Base-by-base conservation (phyloP, 2,329 filamentous ascomycete species). In the Trichoderma atroviride region DNA sequence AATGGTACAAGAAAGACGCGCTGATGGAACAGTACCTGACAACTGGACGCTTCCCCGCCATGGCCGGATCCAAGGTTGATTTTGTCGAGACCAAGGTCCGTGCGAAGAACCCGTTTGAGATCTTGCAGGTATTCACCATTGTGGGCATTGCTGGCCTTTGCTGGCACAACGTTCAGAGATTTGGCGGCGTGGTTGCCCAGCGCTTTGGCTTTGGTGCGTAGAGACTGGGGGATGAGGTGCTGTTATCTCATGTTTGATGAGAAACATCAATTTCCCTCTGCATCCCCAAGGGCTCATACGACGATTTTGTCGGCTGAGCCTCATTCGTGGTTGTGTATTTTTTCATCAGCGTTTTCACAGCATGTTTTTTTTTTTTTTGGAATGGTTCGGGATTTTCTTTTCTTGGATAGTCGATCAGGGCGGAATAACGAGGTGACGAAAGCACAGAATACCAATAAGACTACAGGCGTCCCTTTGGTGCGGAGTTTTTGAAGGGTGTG, bases 1-100 rank as follows among this genome's bases (percentile, higher is more conserved):
- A 94, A 56, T 99, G 96, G 96, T 88, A 90, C 62, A 94, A 97
- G 78, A 99, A 99, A 79, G 95, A 99, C 75, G 88, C 89, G 35
- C 84, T 97, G 57, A 88, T 99, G 76, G 94, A 97, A 74, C 87
- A 93, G 73, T 98, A 93, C 78, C 83, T 91, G 68, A 84, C 86
- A 19, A 94, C 90, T 2, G 93, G 92, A 3, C 87, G 90, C 24
- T 97, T 98, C 75, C 96, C 96, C 0, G 85, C 89, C 4, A 90
- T 91, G 72, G 83, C 88, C 7, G 83, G 79, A 19, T 80, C 79
- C n/a, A 78, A 79, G 60, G 76, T 80, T 56, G 79, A 80, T 0
- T 86, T 85, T 64, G 81, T 90, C 74, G 87, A 89, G 78, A 89
- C 88, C 1, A 81, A 86, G 73, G 86, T 90, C 27, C 84, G 84